Percentiles rank a stretch among this genome's conserved stretches.
These are phyloP conservation scores for Chloris gayana DNA, from an alignment of 176 grass and related monocot genomes.

Conservation along the genomic window DNA sequence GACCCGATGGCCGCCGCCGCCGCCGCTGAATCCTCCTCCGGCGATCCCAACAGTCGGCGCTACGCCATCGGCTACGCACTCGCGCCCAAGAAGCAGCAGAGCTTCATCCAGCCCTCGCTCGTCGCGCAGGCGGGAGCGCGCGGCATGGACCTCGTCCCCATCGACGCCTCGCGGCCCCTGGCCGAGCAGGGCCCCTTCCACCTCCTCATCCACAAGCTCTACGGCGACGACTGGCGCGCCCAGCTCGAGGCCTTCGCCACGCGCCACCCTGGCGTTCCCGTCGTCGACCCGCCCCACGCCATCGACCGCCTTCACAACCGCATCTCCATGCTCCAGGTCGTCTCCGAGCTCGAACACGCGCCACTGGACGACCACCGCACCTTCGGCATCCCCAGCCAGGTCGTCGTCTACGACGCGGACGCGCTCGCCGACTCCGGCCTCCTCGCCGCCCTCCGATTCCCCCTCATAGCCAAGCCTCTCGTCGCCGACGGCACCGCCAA, in stretches of 20 bases:
- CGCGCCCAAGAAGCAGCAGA: constrained; percentile 80
- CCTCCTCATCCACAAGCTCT: constrained; percentile 88
- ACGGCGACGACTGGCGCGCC: constrained; percentile 66
- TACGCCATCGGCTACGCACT: constrained; percentile 71
- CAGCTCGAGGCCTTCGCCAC: constrained; percentile 71
- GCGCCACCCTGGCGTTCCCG: constrained; percentile 50
- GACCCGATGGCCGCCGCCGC: constrained; percentile 37
- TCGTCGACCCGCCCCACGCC: constrained; percentile 70
- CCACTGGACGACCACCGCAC: background rate
- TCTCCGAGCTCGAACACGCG: constrained; percentile 72
- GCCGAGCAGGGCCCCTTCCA: constrained; percentile 84
- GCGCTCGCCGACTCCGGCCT: constrained; percentile 8
- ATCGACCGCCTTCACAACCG: constrained; percentile 96
- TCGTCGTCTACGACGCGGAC: constrained; percentile 48
- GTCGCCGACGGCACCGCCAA: constrained; percentile 57
- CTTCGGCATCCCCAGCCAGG: constrained; percentile 45
- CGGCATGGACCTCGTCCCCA: constrained; percentile 70
- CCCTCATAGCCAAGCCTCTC: constrained; percentile 80
- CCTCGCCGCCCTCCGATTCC: constrained; percentile 52
- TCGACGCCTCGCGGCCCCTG: constrained; percentile 62
- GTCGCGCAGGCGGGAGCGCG: constrained; percentile 38
- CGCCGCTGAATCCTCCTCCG: constrained; percentile 16
- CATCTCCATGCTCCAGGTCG: constrained; percentile 97
- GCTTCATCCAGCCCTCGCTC: constrained; percentile 89
- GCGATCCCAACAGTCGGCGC: background rate